Base-by-base conservation (phyloP, 2,329 filamentous ascomycete species). In the Pseudocercospora musae region DNA sequence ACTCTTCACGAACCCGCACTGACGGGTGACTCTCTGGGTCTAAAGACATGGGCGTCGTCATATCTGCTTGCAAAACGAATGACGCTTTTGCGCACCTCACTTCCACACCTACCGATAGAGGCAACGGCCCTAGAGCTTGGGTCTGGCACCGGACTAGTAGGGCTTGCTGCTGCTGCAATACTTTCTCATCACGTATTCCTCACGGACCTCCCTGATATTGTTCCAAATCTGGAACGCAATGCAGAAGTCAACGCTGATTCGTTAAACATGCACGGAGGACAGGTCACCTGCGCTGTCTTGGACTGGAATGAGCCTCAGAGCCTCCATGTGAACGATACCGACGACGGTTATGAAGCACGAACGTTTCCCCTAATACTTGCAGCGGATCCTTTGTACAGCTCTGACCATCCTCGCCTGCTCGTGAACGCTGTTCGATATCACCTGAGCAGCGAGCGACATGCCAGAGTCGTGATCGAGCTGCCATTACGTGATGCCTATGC, bases 31-130 rank as follows among this genome's bases (percentile, higher is more conserved):
- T 90, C 91, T 62, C 81, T 98, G 18, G 95, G 95, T 1, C 83
- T 96, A 75, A 98, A 99, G 77, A 99, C 95, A 0, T 98, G 95
- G 95, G 91, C 90, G 0, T 94, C 92, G 0, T 94, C 92, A 0
- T 96, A 92, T 72, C 84, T 96, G 1, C 86, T 98, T 4, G 89
- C 94, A 0, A 89, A 86, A 68, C 86, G 90, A 23, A 83, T 98
- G 25, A 72, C 72, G 53, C 65, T 63, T 2, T 72, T 83, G 18
- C 66, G 52, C 20, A 46, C 64, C 20, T 60, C 63, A 15, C 57
- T 72, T 21, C 65, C 67, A 5, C 31, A 59, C 15, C 46, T 62
- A 8, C 50, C 57, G 20, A 59, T 57, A 25, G 49, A 65, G 48
- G 66, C 59, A 23, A 52, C 63, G 13, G 79, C 84, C 5, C 81